phyloP scores from a whole-genome alignment of 805 yeast species.

The Hanseniaspora mollemarum region DNA sequence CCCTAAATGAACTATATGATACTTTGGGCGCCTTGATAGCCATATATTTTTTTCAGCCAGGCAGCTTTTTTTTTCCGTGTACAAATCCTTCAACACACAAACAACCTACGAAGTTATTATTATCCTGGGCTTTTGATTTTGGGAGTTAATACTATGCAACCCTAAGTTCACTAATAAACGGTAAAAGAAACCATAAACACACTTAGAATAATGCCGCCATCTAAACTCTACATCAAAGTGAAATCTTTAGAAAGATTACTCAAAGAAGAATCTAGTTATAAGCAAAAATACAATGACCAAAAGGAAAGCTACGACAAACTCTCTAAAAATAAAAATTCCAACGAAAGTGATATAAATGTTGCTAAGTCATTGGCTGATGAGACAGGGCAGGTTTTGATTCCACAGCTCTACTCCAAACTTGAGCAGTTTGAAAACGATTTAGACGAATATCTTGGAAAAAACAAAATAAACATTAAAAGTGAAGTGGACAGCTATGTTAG shows the following conservation, averaged over 20 bases:
- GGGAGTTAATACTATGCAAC: too few species aligned
- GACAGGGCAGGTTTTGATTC: slow-evolving; percentile 40
- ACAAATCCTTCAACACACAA: too few species aligned
- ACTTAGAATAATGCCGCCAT: slow-evolving; percentile 46
- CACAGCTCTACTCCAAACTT: slow-evolving; percentile 37
- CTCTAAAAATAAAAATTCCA: slow-evolving; percentile 31
- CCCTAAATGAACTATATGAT: too few species aligned
- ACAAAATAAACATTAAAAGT: slow-evolving; percentile 18
- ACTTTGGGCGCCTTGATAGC: too few species aligned
- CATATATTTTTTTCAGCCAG: too few species aligned
- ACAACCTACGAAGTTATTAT: too few species aligned
- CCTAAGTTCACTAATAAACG: too few species aligned
- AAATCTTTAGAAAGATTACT: slow-evolving; percentile 57
- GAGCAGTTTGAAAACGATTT: slow-evolving; percentile 32
- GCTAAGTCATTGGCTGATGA: slow-evolving; percentile 44
- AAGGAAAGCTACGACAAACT: slow-evolving; percentile 36
- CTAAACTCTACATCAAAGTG: slow-evolving; percentile 57
- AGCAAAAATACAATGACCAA: slow-evolving; percentile 48
- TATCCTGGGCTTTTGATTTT: too few species aligned
- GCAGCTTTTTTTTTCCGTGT: too few species aligned
- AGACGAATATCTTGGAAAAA: slow-evolving; percentile 31
- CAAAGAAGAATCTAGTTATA: slow-evolving; percentile 55
- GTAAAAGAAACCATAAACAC: neutral
- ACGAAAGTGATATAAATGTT: slow-evolving; percentile 55
- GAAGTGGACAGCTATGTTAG: neutral